Percentiles rank a stretch among this genome's conserved stretches.
These are phyloP conservation scores for Yamadazyma atmosphaerica DNA, from an alignment of 1,139 yeast genomes.

Conservation along the genomic window DNA sequence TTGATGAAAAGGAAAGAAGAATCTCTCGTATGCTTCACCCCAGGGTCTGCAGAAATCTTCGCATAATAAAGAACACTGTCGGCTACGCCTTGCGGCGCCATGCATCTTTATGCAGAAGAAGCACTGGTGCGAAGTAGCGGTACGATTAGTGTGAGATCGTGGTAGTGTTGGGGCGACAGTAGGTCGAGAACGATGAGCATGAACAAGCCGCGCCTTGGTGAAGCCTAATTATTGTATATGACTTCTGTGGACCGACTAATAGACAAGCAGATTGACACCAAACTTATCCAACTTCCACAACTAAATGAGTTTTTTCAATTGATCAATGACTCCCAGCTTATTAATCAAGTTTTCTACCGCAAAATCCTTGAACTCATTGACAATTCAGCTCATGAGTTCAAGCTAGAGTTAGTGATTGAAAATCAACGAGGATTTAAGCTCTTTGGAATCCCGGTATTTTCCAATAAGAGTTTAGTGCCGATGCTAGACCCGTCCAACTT, in stretches of 20 bases:
- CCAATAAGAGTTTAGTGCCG: slow-evolving; percentile 56
- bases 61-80: too few relatives aligned
- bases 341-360: slow-evolving; percentile 4
- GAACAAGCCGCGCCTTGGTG: too few relatives aligned
- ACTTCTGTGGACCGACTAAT: slow-evolving; percentile 7
- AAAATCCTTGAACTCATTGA: slow-evolving; percentile 5
- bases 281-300: slow-evolving; percentile 15
- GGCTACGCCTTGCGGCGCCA: too few relatives aligned
- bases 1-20: too few relatives aligned
- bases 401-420: slow-evolving; percentile 48
- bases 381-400: slow-evolving; percentile 9
- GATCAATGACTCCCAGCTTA: slow-evolving; percentile 1
- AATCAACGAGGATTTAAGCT: slow-evolving; percentile 70
- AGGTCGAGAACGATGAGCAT: too few relatives aligned
- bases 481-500: slow-evolving; percentile 57
- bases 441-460: slow-evolving; percentile 64
- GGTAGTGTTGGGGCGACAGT: too few relatives aligned
- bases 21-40: too few relatives aligned
- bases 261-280: slow-evolving; percentile 11
- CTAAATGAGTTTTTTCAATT: slow-evolving; percentile 11
- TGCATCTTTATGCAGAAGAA: too few relatives aligned
- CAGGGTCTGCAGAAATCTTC: too few relatives aligned
- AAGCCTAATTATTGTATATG: too few relatives aligned
- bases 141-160: too few relatives aligned
- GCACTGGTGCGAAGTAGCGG: too few relatives aligned